These are phyloP conservation scores for Rhizopogon vulgaris DNA, from an alignment of 768 basidiomycete species.

Conservation along the genomic window DNA sequence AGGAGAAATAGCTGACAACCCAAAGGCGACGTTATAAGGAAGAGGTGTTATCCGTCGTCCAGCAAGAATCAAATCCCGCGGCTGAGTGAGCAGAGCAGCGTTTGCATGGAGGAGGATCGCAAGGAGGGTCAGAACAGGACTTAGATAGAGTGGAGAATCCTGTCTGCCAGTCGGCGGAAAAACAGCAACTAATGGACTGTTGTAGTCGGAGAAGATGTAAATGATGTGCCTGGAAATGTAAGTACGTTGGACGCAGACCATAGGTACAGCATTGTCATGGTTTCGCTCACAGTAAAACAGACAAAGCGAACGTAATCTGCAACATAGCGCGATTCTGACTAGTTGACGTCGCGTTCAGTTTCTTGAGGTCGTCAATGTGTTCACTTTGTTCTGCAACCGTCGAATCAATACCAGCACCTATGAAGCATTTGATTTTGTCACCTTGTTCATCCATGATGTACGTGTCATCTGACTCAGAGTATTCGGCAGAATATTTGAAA, in stretches of 20 bases:
- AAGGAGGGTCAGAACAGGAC: conserved; percentile 39
- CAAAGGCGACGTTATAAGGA: conserved; percentile 25
- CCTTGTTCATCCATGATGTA: conserved; percentile 51
- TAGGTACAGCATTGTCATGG: background rate
- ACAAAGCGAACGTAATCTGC: conserved; percentile 37
- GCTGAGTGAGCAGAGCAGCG: conserved; percentile 38
- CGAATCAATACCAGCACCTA: conserved; percentile 1
- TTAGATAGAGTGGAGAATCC: conserved; percentile 36
- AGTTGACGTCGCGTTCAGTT: conserved; percentile 38
- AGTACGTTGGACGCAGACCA: conserved; percentile 5
- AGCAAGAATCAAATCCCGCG: conserved; percentile 23
- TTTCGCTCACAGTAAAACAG: conserved; percentile 38
- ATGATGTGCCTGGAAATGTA: conserved; percentile 37
- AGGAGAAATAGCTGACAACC: conserved; percentile 42
- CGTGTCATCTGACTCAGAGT: conserved; percentile 14
- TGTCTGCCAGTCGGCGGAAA: conserved; percentile 26
- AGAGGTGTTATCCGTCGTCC: conserved; percentile 24
- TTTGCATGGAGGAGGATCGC: conserved; percentile 48
- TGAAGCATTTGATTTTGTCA: conserved; percentile 11
- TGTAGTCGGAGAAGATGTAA: conserved; percentile 36
- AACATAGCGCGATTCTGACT: conserved; percentile 33
- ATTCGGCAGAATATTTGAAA: conserved; percentile 29
- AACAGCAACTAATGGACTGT: conserved; percentile 43
- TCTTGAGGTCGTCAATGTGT: conserved; percentile 42
- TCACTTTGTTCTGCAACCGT: conserved; percentile 53